Base-by-base conservation (phyloP, 805 yeast genomes). In the Wickerhamomyces sydowiorum region DNA sequence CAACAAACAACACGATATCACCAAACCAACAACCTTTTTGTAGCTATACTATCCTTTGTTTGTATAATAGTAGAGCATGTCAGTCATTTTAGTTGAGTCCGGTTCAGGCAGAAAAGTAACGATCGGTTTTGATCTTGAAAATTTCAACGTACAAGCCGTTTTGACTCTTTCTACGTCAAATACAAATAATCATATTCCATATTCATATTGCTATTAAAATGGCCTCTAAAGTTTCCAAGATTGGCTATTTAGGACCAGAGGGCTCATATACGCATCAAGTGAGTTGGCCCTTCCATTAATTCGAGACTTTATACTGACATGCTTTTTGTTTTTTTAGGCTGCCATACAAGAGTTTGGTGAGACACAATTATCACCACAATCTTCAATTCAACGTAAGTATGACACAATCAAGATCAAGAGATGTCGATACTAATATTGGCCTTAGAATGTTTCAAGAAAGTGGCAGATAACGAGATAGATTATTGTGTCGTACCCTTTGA, bases 181-280 rank as follows among this genome's bases (percentile, higher is more conserved):
- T n/a, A n/a, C n/a, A n/a, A n/a, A n/a, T n/a, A n/a, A n/a, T n/a
- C n/a, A n/a, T n/a, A n/a, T n/a, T n/a, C n/a, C n/a, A n/a, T n/a
- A n/a, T n/a, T n/a, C n/a, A n/a, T n/a, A n/a, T n/a, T n/a, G n/a
- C n/a, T n/a, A 19, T 17, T 41, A 32, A 34, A 33, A 38, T 25
- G 33, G 14, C 34, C 20, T 34, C 34, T 10, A 21, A 19, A 36
- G 31, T 37, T 41, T 39, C 36, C 32, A 77, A 67, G 51, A 81
- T 85, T 4, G 88, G 86, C 3, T 91, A 77, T 54, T 64, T 91
- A 39, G 99, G 98, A 0, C 99, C 99, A 0, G 69, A 69, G 39
- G 97, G 97, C 2, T 91, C 97, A 1, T 93, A 88, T 62, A 86
- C 98, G 2, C 95, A 91, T 53, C 95, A 89, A 64, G 93, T 70